Evolutionary conservation across 345 rosid genomes (phyloP), one percentile per base, ranked within the genome.

Genomic region (Euphorbia tirucalli): DNA sequence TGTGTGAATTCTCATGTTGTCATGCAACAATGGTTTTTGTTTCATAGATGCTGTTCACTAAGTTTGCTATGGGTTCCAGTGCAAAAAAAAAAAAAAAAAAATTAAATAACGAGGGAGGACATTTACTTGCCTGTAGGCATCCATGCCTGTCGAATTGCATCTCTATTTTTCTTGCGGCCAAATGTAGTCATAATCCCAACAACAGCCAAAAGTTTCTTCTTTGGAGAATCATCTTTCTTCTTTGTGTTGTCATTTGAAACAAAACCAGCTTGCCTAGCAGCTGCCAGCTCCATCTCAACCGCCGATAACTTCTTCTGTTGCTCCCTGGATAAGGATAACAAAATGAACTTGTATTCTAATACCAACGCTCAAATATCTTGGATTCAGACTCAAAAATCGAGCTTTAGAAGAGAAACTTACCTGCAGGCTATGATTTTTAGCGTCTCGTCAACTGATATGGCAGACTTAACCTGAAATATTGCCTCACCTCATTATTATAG

Each of bases 121-220:
- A 32, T 31, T 50, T 66, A 49, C 43, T 64, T 77, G 79, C 90
- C 88, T 0, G 81, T 69, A 24, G 81, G 96, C 94, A 90, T 88
- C 99, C 98, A 92, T 52, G 99, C 92, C 84, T 89, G 89, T 14
- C 98, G 89, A 44, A 90, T 83, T 10, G 97, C 96, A 75, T 90
- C 91, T 71, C 97, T 84, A 66, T 89, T 90, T 79, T 85, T 89
- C 80, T 79, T 87, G 48, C 85, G 88, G 57, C 90, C 97, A 72
- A 90, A 92, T 46, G 66, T 81, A 3, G 97, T 92, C 72, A 89
- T 68, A 28, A 95, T 80, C 48, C 99, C 98, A 7, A 88, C 82
- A 4, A 89, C 96, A 68, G 89, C 89, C 24, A 93, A 74, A 2
- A 87, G 88, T 78, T 81, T 87, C 77, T 82, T 90, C 85, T 85